These are phyloP conservation scores for Heracleum sosnowskyi DNA, from an alignment of 129 eudicot species.

Conservation along the genomic window DNA sequence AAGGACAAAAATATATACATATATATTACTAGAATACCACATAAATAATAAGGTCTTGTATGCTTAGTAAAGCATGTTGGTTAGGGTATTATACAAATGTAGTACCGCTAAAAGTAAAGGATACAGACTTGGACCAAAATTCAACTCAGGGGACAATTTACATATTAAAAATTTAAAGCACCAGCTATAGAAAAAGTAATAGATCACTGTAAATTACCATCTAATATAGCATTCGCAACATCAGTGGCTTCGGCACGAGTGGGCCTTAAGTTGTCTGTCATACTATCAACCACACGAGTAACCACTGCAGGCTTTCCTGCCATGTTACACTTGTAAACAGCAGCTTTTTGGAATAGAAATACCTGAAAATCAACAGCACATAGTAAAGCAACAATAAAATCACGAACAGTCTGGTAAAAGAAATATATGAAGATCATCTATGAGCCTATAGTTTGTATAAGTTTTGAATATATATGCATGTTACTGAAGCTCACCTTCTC, in stretches of 20 bases:
- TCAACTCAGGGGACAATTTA: background rate
- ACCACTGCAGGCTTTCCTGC: too few relatives aligned
- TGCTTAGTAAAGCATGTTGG: background rate
- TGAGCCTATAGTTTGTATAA: background rate
- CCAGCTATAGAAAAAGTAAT: background rate
- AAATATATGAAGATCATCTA: background rate
- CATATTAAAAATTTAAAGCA: background rate
- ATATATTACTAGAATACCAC: too few relatives aligned
- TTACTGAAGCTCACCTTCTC: conserved; percentile 47
- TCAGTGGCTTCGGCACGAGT: conserved; percentile 88
- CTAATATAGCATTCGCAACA: conserved; percentile 78
- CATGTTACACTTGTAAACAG: too few relatives aligned
- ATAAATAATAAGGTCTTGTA: too few relatives aligned
- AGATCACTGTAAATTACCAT: conserved; percentile 34
- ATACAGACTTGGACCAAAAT: background rate
- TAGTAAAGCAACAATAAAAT: background rate
- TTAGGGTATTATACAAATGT: background rate
- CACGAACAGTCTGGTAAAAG: background rate
- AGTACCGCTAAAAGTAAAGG: background rate
- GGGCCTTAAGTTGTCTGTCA: conserved; percentile 82
- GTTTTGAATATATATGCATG: background rate
- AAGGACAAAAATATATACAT: too few relatives aligned
- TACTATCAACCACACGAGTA: too few relatives aligned
- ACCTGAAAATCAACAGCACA: conserved; percentile 23
- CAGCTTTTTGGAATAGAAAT: too few relatives aligned